Evolutionary conservation across 176 grass and related monocot genomes (phyloP).

Genomic region (Urochloa ruziziensis): DNA sequence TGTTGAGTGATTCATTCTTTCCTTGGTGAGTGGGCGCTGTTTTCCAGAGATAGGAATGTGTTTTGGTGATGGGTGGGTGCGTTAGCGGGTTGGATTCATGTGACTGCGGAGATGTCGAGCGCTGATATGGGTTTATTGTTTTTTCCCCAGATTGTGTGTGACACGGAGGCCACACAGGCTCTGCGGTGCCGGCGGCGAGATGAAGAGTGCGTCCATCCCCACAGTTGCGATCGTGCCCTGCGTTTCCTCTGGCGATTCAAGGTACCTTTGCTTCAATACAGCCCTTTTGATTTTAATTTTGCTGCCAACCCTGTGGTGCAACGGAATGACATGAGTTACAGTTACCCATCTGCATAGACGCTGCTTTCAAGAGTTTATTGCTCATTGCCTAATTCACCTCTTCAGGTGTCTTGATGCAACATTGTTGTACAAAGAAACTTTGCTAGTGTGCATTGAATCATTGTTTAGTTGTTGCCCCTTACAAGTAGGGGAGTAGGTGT

Average conservation of each 20-base stretch:
- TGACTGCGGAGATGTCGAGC: neutral
- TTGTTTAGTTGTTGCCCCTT: no score
- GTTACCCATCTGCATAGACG: neutral
- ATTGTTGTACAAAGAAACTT: no score
- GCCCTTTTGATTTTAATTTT: no score
- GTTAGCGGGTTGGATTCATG: neutral
- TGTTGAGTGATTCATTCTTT: no score
- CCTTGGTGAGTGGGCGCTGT: no score
- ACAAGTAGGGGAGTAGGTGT: no score
- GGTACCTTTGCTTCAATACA: conserved; percentile 45
- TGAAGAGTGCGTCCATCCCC: conserved; percentile 66
- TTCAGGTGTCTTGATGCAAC: neutral
- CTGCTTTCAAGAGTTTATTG: neutral
- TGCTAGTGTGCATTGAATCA: no score
- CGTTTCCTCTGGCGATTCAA: conserved; percentile 89
- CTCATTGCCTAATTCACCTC: neutral
- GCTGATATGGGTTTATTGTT: neutral
- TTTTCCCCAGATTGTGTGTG: neutral
- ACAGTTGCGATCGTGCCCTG: conserved; percentile 68
- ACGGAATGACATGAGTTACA: neutral
- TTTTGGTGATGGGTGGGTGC: no score
- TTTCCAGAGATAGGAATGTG: no score
- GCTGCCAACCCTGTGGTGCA: neutral
- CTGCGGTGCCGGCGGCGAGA: conserved; percentile 28
- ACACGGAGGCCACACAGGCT: neutral